These are phyloP conservation scores for Fusarium illudens DNA, from an alignment of 2,329 filamentous ascomycete species.

Conservation along the genomic window DNA sequence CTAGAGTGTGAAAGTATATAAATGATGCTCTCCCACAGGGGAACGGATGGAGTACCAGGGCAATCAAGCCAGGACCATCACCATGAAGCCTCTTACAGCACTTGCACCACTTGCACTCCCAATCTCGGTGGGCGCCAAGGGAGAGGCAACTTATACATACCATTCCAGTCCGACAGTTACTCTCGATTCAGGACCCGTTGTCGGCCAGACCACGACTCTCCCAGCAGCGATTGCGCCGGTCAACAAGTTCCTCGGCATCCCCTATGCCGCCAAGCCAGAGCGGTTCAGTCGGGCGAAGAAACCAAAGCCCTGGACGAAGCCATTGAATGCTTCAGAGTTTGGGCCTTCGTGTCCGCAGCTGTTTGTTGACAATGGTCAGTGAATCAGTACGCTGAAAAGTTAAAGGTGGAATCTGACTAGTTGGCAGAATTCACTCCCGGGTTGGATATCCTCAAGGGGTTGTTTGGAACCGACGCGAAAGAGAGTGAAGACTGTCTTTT, in stretches of 20 bases:
- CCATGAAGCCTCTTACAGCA: slow-evolving; percentile 17
- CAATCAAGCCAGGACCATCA: neutral
- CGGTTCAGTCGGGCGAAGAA: slow-evolving; percentile 25
- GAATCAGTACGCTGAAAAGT: too few species aligned
- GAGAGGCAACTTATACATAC: neutral
- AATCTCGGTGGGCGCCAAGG: neutral
- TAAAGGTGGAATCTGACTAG: neutral
- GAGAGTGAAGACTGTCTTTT: slow-evolving; percentile 44
- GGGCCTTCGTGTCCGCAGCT: slow-evolving; percentile 31
- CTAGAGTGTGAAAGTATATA: neutral
- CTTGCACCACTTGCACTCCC: slow-evolving; percentile 3
- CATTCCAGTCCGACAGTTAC: slow-evolving; percentile 12
- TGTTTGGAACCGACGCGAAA: slow-evolving; percentile 30
- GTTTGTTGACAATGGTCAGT: slow-evolving; percentile 24
- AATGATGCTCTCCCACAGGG: neutral
- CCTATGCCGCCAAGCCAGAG: slow-evolving; percentile 27
- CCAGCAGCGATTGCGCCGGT: slow-evolving; percentile 23
- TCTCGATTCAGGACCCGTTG: slow-evolving; percentile 28
- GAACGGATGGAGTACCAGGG: neutral
- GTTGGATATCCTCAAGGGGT: slow-evolving; percentile 25
- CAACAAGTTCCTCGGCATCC: slow-evolving; percentile 37
- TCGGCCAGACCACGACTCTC: slow-evolving; percentile 24
- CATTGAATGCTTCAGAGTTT: slow-evolving; percentile 18
- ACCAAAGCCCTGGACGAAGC: slow-evolving; percentile 25
- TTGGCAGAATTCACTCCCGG: slow-evolving; percentile 29